Percentiles rank a stretch among this genome's conserved stretches.
These are phyloP conservation scores for Jatropha curcas DNA, from an alignment of 345 rosid species.

Conservation along the genomic window DNA sequence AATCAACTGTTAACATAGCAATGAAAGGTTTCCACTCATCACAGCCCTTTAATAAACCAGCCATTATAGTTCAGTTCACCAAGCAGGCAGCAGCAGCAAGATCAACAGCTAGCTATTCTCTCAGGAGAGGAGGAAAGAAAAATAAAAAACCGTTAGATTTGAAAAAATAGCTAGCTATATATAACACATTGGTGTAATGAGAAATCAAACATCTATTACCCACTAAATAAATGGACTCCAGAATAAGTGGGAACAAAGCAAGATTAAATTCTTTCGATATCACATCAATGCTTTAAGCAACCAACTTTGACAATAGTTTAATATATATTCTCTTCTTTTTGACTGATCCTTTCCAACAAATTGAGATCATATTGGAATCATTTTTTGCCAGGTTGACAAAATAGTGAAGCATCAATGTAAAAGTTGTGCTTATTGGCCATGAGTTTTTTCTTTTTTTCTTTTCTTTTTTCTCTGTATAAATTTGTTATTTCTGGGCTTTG, in stretches of 20 bases:
- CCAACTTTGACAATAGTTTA: slow-evolving; percentile 21
- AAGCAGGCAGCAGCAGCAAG: no score
- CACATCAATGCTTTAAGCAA: slow-evolving; percentile 54
- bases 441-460: slow-evolving; percentile 3
- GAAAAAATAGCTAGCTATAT: no score
- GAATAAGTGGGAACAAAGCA: slow-evolving; percentile 55
- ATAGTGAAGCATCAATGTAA: slow-evolving; percentile 24
- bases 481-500: not conserved
- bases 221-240: slow-evolving; percentile 17
- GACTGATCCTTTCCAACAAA: slow-evolving; percentile 16
- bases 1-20: slow-evolving; percentile 53
- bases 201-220: not conserved
- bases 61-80: slow-evolving; percentile 14
- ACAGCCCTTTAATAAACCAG: slow-evolving; percentile 1
- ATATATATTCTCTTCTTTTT: slow-evolving; percentile 15
- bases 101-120: no score
- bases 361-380: slow-evolving; percentile 17
- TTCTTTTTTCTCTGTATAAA: not conserved
- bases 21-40: slow-evolving; percentile 54
- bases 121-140: not conserved
- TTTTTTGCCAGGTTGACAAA: slow-evolving; percentile 14
- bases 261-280: slow-evolving; percentile 54
- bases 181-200: no score
- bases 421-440: slow-evolving; percentile 10
- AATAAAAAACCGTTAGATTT: no score